Evolutionary conservation across 2,329 filamentous ascomycete species (phyloP).

Genomic region (Fusarium xylarioides): DNA sequence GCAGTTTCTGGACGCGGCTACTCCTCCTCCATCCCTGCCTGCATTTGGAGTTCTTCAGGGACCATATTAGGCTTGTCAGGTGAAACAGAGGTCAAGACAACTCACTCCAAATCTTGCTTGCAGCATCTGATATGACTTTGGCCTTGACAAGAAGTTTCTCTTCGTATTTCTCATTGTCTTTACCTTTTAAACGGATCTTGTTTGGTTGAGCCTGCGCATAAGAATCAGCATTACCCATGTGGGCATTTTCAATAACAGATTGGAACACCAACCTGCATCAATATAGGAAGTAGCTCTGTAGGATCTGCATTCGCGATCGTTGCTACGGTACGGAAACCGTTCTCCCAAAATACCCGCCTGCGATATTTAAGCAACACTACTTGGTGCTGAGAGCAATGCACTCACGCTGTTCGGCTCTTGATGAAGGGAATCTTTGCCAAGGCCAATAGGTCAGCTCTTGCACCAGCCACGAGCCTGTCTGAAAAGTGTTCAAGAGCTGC

Average conservation of each 20-base stretch:
- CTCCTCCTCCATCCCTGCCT: constrained; percentile 59
- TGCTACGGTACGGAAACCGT: constrained; percentile 74
- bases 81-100: constrained; percentile 15
- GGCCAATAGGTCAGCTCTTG: constrained; percentile 74
- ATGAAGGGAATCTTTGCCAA: constrained; percentile 78
- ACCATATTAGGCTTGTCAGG: constrained; percentile 1
- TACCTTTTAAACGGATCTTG: constrained; percentile 64
- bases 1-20: constrained; percentile 21
- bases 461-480: constrained; percentile 76
- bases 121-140: constrained; percentile 72
- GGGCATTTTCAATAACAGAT: not conserved
- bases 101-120: constrained; percentile 75
- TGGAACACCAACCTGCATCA: constrained; percentile 67
- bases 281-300: constrained; percentile 73
- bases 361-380: constrained; percentile 2
- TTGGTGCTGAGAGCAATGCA: not conserved
- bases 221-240: not conserved
- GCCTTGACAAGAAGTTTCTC: constrained; percentile 74
- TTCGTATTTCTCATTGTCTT: constrained; percentile 66
- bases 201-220: constrained; percentile 69
- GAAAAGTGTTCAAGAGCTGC: constrained; percentile 79
- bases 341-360: constrained; percentile 75
- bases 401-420: constrained; percentile 77
- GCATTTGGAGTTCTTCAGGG: constrained; percentile 58
- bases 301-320: constrained; percentile 75